phyloP scores from a whole-genome alignment of 371 early-diverging fungal genomes.

The Phascolomyces articulosus region DNA sequence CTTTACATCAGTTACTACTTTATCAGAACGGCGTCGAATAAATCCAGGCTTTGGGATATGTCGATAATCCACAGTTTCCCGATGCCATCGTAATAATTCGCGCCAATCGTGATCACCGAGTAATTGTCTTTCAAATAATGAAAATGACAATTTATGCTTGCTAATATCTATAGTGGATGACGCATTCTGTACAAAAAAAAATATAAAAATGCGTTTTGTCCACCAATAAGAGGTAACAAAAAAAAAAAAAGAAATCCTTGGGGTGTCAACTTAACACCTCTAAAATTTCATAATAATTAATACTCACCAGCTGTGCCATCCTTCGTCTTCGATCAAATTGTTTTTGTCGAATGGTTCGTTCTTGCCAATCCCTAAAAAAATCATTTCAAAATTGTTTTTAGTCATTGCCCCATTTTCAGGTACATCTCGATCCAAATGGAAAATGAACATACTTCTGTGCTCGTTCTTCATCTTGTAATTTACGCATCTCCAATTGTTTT shows the following conservation, averaged over 20 bases:
- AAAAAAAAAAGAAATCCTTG: background rate
- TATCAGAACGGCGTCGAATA: slow-evolving; percentile 19
- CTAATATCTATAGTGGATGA: slow-evolving; percentile 24
- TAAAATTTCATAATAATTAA: background rate
- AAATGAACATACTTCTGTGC: background rate
- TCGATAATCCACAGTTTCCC: slow-evolving; percentile 41
- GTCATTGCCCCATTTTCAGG: too few species aligned
- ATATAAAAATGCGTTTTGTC: background rate
- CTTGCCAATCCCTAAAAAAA: background rate
- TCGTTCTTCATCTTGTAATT: background rate
- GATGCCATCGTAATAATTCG: slow-evolving; percentile 30
- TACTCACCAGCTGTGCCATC: slow-evolving; percentile 6
- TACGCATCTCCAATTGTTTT: slow-evolving; percentile 7
- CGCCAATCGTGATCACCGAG: slow-evolving; percentile 32
- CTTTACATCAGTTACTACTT: slow-evolving; percentile 19
- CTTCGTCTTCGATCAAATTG: background rate
- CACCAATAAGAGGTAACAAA: too few species aligned
- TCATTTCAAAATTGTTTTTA: too few species aligned
- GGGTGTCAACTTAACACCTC: background rate
- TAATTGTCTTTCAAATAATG: slow-evolving; percentile 27
- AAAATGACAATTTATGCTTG: slow-evolving; percentile 34
- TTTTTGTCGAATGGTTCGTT: background rate
- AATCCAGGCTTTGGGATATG: slow-evolving; percentile 39
- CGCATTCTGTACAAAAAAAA: background rate
- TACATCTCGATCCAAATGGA: too few species aligned